Percentiles rank a stretch among this genome's conserved stretches.
Evolutionary conservation across 164 flowering plant genomes (phyloP).

Genomic region (Euptelea pleiosperma): DNA sequence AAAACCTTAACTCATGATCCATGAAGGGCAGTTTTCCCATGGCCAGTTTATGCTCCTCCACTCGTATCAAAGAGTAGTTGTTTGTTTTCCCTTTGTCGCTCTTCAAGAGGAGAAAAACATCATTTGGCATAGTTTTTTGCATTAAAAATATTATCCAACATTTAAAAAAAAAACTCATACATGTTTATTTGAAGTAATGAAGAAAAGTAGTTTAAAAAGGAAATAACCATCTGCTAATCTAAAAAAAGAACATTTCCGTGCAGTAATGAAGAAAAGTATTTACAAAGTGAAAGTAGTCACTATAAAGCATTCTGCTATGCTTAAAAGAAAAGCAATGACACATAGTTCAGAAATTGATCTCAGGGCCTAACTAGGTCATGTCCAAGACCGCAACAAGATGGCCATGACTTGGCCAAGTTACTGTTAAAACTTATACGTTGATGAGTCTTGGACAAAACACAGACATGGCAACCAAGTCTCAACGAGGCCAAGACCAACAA

Average conservation of each 20-base stretch:
- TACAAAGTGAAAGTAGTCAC: too few relatives aligned
- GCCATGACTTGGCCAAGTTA: too few relatives aligned
- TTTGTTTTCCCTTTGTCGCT: slow-evolving; percentile 4
- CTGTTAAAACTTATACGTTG: too few relatives aligned
- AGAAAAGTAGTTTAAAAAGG: background rate
- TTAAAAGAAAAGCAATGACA: too few relatives aligned
- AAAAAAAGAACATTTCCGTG: background rate
- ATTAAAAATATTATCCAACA: background rate
- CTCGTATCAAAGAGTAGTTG: slow-evolving; percentile 11
- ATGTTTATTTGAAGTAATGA: background rate
- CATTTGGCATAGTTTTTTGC: background rate
- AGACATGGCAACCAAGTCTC: too few relatives aligned
- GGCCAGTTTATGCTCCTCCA: slow-evolving; percentile 11
- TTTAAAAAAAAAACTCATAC: background rate
- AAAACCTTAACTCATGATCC: slow-evolving; percentile 19
- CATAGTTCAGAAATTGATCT: too few relatives aligned
- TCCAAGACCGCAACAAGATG: too few relatives aligned
- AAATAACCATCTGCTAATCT: background rate
- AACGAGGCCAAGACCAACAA: too few relatives aligned
- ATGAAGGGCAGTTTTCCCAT: slow-evolving; percentile 11
- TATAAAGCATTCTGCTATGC: background rate
- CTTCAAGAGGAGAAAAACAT: slow-evolving; percentile 9
- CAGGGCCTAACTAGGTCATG: too few relatives aligned
- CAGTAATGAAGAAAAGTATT: background rate
- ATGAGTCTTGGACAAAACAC: too few relatives aligned